Evolutionary conservation across 164 flowering plant genomes (phyloP).

Genomic region (Aristolochia californica): DNA sequence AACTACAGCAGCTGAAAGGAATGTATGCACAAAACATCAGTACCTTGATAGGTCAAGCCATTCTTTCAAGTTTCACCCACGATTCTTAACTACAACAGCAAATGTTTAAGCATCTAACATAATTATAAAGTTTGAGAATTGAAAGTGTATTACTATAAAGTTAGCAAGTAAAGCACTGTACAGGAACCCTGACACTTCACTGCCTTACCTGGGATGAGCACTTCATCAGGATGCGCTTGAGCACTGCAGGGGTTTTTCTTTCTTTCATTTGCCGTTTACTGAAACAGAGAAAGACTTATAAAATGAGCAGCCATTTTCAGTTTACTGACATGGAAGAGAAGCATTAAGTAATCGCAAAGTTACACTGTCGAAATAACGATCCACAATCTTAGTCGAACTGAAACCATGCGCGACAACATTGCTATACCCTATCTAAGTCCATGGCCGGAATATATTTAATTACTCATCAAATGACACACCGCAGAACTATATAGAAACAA

Average conservation of each 20-base stretch:
- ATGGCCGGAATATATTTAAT: no score
- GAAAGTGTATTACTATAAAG: not conserved
- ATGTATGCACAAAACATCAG: not conserved
- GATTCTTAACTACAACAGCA: no score
- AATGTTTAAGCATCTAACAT: not conserved
- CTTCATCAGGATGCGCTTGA: conserved; percentile 44
- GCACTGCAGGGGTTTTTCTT: conserved; percentile 26
- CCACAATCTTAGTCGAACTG: no score
- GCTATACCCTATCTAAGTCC: no score
- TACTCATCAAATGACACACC: no score
- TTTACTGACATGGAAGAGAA: no score
- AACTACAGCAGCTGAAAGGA: no score
- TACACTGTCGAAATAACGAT: no score
- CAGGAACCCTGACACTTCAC: not conserved
- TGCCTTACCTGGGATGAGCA: conserved; percentile 58
- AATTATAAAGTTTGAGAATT: not conserved
- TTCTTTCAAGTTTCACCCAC: not conserved
- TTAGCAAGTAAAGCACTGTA: not conserved
- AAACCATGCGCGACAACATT: no score
- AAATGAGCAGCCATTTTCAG: no score
- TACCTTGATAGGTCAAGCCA: not conserved
- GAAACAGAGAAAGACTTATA: not conserved
- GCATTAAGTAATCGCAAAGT: no score
- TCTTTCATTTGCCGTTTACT: conserved; percentile 35
- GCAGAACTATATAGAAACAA: no score